phyloP scores from a whole-genome alignment of 352 stramenopile species.

The Phytophthora hibernalis region DNA sequence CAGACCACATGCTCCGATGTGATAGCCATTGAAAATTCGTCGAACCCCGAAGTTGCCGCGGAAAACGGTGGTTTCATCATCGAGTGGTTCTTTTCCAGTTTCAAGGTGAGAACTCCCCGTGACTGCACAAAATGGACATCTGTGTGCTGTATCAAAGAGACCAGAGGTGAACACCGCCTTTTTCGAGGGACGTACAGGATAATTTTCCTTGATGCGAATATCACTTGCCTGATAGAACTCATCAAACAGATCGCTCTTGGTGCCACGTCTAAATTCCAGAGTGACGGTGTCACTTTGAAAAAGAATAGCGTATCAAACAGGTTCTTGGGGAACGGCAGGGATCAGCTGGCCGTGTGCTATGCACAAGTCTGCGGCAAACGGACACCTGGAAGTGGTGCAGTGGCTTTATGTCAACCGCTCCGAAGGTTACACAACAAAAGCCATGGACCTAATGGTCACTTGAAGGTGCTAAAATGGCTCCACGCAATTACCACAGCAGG shows the following conservation, averaged over 20 bases:
- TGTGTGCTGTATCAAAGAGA: not conserved
- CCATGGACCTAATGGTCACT: constrained; percentile 6
- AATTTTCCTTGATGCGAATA: not conserved
- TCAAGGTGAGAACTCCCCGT: too few relatives aligned
- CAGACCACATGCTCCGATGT: too few relatives aligned
- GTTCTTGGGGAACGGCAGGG: constrained; percentile 7
- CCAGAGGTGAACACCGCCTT: not conserved
- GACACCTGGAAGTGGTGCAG: constrained; percentile 1
- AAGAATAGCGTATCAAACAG: constrained; percentile 12
- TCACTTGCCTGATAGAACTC: not conserved
- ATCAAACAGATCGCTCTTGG: not conserved
- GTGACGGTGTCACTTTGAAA: constrained; percentile 5
- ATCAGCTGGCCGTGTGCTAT: too few relatives aligned
- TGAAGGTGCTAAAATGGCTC: constrained; percentile 1
- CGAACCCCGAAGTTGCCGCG: too few relatives aligned
- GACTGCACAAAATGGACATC: too few relatives aligned
- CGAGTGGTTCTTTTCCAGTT: too few relatives aligned
- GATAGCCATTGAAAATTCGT: too few relatives aligned
- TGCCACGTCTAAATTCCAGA: constrained; percentile 1
- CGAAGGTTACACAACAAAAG: not conserved
- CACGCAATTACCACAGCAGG: not conserved
- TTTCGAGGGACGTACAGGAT: not conserved
- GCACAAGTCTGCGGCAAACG: not conserved
- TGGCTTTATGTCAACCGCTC: constrained; percentile 1
- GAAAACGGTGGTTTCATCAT: too few relatives aligned